These are phyloP conservation scores for Fusarium sp. DNA, from an alignment of 2,329 filamentous ascomycete genomes.

Conservation along the genomic window DNA sequence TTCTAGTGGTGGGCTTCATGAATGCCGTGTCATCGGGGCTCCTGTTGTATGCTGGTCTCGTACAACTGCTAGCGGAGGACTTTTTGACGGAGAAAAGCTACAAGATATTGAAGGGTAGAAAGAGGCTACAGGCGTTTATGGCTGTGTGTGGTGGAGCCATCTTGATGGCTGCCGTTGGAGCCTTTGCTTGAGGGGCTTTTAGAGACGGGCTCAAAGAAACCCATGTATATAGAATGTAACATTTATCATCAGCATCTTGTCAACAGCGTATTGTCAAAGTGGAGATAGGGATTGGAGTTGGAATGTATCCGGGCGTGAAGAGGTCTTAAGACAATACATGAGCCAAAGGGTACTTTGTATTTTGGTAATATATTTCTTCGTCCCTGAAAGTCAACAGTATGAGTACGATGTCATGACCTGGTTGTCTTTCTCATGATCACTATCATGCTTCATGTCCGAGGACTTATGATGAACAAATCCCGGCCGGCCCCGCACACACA, in stretches of 20 bases:
- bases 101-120: conserved; percentile 71
- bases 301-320: not conserved
- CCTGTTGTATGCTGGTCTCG: conserved; percentile 83
- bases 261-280: conserved; percentile 23
- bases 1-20: conserved; percentile 88
- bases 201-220: not conserved
- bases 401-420: not conserved
- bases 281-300: conserved; percentile 10
- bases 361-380: not conserved
- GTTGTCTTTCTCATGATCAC: not conserved
- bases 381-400: not conserved
- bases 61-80: conserved; percentile 87
- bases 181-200: conserved; percentile 71
- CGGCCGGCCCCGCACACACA: conserved; percentile 35
- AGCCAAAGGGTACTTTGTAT: too few relatives aligned
- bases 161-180: conserved; percentile 79
- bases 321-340: not conserved
- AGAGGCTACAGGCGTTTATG: conserved; percentile 72
- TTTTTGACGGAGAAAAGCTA: conserved; percentile 84
- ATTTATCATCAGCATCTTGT: conserved; percentile 12
- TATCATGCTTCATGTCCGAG: not conserved
- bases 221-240: conserved; percentile 39
- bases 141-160: conserved; percentile 74
- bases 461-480: conserved; percentile 14
- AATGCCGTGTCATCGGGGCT: conserved; percentile 87